Evolutionary conservation across 1,284 basidiomycete species (phyloP).

Genomic region (Heterobasidion parviporum): DNA sequence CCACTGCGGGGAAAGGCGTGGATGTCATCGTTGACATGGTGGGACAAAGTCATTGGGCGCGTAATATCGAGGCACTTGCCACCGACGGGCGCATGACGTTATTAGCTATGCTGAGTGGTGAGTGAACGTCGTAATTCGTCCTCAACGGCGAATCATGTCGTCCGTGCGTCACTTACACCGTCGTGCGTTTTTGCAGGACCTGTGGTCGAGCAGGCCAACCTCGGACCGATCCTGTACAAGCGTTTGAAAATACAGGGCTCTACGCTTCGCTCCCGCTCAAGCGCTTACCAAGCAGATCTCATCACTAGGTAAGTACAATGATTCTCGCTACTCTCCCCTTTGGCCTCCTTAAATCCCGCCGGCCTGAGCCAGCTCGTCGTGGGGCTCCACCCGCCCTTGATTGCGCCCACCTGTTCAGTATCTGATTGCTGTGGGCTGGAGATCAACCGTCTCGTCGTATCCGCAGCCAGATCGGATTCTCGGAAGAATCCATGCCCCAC

Average conservation of each 20-base stretch:
- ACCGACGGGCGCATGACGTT: slow-evolving; percentile 75
- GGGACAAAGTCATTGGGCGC: slow-evolving; percentile 75
- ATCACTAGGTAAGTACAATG: slow-evolving; percentile 36
- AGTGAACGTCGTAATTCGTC: slow-evolving; percentile 7
- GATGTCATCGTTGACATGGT: slow-evolving; percentile 88
- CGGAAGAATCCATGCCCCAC: too few relatives aligned
- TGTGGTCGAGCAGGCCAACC: slow-evolving; percentile 54
- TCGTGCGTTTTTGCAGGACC: slow-evolving; percentile 37
- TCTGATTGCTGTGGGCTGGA: too few relatives aligned
- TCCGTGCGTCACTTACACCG: not conserved
- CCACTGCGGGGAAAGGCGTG: slow-evolving; percentile 61
- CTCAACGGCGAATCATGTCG: not conserved
- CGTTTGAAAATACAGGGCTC: slow-evolving; percentile 86
- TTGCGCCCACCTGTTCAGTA: too few relatives aligned
- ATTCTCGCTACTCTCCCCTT: not conserved
- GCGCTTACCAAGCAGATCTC: slow-evolving; percentile 75
- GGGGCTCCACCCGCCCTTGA: not conserved
- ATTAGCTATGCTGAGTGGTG: slow-evolving; percentile 66
- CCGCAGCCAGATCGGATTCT: too few relatives aligned
- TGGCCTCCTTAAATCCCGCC: too few relatives aligned
- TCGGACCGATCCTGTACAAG: slow-evolving; percentile 74
- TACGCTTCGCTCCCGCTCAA: slow-evolving; percentile 75
- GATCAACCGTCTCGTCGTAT: too few relatives aligned
- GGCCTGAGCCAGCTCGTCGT: too few relatives aligned
- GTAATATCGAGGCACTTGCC: slow-evolving; percentile 74